Evolutionary conservation across 345 rosid genomes (phyloP).

Genomic region (Dipteronia sinensis): DNA sequence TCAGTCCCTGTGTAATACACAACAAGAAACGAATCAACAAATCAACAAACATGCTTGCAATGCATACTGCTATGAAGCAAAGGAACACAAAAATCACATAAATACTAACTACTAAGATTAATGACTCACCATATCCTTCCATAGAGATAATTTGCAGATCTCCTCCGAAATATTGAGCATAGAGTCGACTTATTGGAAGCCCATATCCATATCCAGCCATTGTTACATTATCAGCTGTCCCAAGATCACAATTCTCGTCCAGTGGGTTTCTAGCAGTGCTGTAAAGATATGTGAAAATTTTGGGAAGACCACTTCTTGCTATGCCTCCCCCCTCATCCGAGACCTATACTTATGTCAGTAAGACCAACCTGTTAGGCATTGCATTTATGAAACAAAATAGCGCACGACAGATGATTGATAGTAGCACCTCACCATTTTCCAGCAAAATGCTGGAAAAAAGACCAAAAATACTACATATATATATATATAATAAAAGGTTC

Average conservation of each 20-base stretch:
- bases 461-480: neutral
- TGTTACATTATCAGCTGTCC: conserved; percentile 61
- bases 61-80: too few relatives aligned
- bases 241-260: conserved; percentile 64
- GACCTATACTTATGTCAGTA: conserved; percentile 46
- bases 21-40: neutral
- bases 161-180: conserved; percentile 96
- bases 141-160: conserved; percentile 92
- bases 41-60: neutral
- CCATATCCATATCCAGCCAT: conserved; percentile 99
- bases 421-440: neutral
- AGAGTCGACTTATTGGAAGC: conserved; percentile 90
- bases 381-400: neutral
- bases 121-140: conserved; percentile 97
- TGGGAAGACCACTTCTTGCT: conserved; percentile 94
- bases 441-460: neutral
- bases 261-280: conserved; percentile 92
- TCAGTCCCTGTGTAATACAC: conserved; percentile 63
- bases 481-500: neutral
- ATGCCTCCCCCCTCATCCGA: conserved; percentile 99
- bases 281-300: conserved; percentile 93
- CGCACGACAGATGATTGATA: neutral
- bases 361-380: conserved; percentile 17
- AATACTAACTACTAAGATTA: neutral
- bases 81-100: too few relatives aligned